These are phyloP conservation scores for Excoecaria agallocha DNA, from an alignment of 345 rosid genomes.

Conservation along the genomic window DNA sequence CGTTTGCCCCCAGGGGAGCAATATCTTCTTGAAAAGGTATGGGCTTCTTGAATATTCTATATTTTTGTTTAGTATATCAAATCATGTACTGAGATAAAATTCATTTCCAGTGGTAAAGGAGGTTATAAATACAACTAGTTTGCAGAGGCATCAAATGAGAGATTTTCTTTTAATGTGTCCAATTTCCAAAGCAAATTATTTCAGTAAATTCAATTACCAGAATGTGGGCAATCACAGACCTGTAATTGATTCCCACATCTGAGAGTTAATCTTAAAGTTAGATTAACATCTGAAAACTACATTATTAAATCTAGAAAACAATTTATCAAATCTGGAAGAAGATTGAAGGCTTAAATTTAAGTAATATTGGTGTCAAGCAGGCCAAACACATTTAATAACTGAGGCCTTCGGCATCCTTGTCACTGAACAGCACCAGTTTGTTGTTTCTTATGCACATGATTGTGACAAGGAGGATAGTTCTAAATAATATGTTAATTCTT, in stretches of 20 bases:
- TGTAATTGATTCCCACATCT: background rate
- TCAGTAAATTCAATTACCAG: background rate
- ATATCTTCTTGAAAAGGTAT: conserved; percentile 66
- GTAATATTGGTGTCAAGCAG: background rate
- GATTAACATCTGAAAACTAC: background rate
- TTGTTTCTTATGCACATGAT: background rate
- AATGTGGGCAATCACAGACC: background rate
- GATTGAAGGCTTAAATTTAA: background rate
- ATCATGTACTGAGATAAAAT: background rate
- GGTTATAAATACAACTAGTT: background rate
- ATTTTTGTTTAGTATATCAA: background rate
- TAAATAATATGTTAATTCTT: too few species aligned
- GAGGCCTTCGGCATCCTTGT: background rate
- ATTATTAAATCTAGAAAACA: background rate
- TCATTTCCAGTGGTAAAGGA: background rate
- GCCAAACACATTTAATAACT: background rate
- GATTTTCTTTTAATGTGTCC: background rate
- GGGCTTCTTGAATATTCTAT: conserved; percentile 1
- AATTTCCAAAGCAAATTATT: background rate
- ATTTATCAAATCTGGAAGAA: background rate
- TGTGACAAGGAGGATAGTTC: too few species aligned
- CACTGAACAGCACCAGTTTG: background rate
- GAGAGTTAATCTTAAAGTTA: background rate
- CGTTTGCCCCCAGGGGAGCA: conserved; percentile 41
- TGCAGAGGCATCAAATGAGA: background rate